Evolutionary conservation across 208 protist genomes (phyloP), one percentile per base, ranked within the genome.

Genomic region (Leishmania aethiopica): DNA sequence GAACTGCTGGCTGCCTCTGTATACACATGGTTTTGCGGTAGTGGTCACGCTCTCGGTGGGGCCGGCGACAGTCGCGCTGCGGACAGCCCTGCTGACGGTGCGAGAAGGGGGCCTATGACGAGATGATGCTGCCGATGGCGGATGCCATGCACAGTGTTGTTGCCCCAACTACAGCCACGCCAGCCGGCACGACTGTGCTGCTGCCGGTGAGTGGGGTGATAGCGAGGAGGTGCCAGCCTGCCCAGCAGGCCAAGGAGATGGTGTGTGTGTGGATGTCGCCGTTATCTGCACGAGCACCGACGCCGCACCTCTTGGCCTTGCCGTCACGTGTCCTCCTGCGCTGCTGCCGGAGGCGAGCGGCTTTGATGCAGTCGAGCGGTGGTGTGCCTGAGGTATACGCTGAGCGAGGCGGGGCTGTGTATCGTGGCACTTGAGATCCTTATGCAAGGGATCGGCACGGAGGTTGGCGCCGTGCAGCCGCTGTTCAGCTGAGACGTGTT

Each of bases 1-100:
- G 75, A 66, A 86, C 64, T 94, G 89, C 84, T 94, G 90, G 88
- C 77, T 94, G 64, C 78, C 90, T 17, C 79, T 91, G 76, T 92
- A 94, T 79, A 79, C 79, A 42, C 86, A 86, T 62, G 59, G 89
- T 60, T 94, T 87, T 71, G 57, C 84, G 0, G 84, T 81, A 8
- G 35, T 86, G 19, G 83, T 75, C 3, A 55, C 73, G n/a, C 67
- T 94, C 64, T 80, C 91, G n/a, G 89, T 88, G 77, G 82, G 83
- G 15, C 17, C 47, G 47, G 76, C 84, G 42, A 66, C 76, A 6
- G 74, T 66, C 19, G 71, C n/a, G 25, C 70, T 91, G 57, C 84
- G 78, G 1, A 77, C 75, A 35, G 78, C 77, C 19, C 60, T 89
- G 35, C 40, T 71, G 1, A 2, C 35, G 6, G 55, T 86, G 6